phyloP scores from a whole-genome alignment of 495 filamentous ascomycete genomes.

The Penicillium crystallinum region DNA sequence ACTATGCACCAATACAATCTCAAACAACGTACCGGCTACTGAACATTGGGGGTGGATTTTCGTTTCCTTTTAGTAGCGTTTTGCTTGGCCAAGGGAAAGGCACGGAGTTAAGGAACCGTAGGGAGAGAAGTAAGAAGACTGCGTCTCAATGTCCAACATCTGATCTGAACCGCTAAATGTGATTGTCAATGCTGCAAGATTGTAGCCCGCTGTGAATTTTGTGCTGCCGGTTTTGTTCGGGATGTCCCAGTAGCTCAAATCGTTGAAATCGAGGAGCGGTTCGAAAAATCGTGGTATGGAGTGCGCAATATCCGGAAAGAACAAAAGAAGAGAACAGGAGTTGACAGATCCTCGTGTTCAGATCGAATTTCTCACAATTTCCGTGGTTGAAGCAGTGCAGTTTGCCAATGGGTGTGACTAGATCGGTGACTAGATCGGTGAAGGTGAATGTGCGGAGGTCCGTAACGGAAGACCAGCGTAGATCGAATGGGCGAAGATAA shows the following conservation, averaged over 20 bases:
- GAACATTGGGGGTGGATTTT: slow-evolving; percentile 19
- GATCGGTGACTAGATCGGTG: background rate
- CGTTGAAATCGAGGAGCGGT: background rate
- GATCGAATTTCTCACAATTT: background rate
- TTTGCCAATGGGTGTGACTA: background rate
- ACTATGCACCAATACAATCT: no score
- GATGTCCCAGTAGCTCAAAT: no score
- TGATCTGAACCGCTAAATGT: background rate
- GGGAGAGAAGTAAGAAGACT: background rate
- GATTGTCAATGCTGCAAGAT: no score
- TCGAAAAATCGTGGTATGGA: background rate
- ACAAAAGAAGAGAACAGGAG: background rate
- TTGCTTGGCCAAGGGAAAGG: background rate
- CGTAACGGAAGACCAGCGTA: background rate
- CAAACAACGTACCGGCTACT: slow-evolving; percentile 17
- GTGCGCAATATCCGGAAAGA: background rate
- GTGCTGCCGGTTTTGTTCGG: background rate
- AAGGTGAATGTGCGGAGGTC: background rate
- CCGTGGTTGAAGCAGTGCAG: background rate
- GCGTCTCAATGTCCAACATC: slow-evolving; percentile 5
- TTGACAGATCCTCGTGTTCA: background rate
- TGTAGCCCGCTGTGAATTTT: background rate
- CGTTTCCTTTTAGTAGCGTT: background rate
- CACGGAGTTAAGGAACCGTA: slow-evolving; percentile 1
- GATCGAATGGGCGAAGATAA: background rate